phyloP scores from a whole-genome alignment of 768 basidiomycete species.

The Russula olivacea region DNA sequence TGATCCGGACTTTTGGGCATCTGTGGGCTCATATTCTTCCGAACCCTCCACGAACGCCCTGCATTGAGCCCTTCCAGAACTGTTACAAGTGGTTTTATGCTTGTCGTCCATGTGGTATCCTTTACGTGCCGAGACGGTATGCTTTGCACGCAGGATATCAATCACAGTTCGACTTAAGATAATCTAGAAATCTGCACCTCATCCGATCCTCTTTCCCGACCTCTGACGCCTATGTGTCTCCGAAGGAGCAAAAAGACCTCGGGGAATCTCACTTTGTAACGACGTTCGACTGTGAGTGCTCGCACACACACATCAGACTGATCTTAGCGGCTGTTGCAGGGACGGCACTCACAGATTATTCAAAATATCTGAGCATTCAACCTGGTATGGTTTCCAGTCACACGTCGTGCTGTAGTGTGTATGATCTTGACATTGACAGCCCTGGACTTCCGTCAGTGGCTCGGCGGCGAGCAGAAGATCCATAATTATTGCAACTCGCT shows the following conservation, averaged over 20 bases:
- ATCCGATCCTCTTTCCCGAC: slow-evolving; percentile 58
- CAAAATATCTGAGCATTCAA: slow-evolving; percentile 47
- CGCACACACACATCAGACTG: background rate
- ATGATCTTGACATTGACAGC: slow-evolving; percentile 37
- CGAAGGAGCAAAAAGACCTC: slow-evolving; percentile 34
- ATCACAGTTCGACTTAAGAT: background rate
- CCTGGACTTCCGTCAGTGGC: slow-evolving; percentile 60
- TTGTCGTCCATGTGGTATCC: slow-evolving; percentile 58
- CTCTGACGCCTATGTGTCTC: slow-evolving; percentile 46
- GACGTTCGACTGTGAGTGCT: slow-evolving; percentile 48
- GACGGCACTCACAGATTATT: slow-evolving; percentile 57
- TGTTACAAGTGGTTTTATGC: slow-evolving; percentile 83
- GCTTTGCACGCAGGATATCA: slow-evolving; percentile 13
- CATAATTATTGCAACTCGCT: slow-evolving; percentile 63
- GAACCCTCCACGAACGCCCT: background rate
- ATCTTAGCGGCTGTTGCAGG: slow-evolving; percentile 34
- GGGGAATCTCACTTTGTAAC: slow-evolving; percentile 37
- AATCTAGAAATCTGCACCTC: slow-evolving; percentile 53
- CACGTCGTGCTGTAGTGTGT: background rate
- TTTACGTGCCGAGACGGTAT: slow-evolving; percentile 67
- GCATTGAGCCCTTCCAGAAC: slow-evolving; percentile 42
- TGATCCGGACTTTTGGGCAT: slow-evolving; percentile 72
- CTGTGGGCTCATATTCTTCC: slow-evolving; percentile 38
- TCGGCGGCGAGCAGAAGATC: slow-evolving; percentile 74
- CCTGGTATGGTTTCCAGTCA: slow-evolving; percentile 38